Conservation (phyloP, 495 filamentous ascomycete species). For the Penicillium robsamsonii region DNA sequence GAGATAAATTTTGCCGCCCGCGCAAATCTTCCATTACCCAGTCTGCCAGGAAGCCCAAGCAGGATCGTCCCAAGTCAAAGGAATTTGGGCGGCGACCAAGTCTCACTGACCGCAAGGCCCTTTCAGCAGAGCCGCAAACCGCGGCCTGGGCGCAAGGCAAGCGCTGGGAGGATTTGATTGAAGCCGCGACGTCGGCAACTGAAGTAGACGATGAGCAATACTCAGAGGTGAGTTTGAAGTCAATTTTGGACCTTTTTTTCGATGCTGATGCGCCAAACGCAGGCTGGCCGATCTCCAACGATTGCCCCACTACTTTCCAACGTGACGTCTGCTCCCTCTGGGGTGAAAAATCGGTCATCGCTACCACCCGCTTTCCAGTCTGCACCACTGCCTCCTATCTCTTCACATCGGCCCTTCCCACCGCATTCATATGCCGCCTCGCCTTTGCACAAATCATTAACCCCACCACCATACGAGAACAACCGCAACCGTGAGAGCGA, state of each 20-base stretch:
- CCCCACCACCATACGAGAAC: conserved; percentile 69
- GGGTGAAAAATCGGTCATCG: conserved; percentile 64
- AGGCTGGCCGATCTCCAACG: conserved; percentile 63
- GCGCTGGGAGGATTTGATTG: conserved; percentile 91
- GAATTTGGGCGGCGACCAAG: conserved; percentile 64
- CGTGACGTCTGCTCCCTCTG: conserved; percentile 41
- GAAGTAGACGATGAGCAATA: conserved; percentile 84
- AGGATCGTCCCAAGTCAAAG: conserved; percentile 74
- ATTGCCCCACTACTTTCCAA: conserved; percentile 43
- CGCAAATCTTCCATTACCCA: conserved; percentile 84
- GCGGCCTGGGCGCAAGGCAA: conserved; percentile 74
- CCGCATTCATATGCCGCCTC: conserved; percentile 80
- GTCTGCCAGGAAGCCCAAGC: conserved; percentile 66
- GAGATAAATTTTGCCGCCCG: conserved; percentile 61
- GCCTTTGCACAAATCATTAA: conserved; percentile 80
- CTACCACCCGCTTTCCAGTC: conserved; percentile 64
- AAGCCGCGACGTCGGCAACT: conserved; percentile 85
- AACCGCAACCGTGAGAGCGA: conserved; percentile 53
- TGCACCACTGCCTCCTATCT: conserved; percentile 34
- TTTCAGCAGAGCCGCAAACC: conserved; percentile 74
- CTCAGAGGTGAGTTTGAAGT: conserved; percentile 45
- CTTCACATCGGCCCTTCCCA: conserved; percentile 52
- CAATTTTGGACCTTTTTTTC: background rate
- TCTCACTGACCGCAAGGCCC: conserved; percentile 73
- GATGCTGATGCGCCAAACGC: conserved; percentile 24